Evolutionary conservation across 768 basidiomycete species (phyloP).

Genomic region (Boletus tomentosulus): DNA sequence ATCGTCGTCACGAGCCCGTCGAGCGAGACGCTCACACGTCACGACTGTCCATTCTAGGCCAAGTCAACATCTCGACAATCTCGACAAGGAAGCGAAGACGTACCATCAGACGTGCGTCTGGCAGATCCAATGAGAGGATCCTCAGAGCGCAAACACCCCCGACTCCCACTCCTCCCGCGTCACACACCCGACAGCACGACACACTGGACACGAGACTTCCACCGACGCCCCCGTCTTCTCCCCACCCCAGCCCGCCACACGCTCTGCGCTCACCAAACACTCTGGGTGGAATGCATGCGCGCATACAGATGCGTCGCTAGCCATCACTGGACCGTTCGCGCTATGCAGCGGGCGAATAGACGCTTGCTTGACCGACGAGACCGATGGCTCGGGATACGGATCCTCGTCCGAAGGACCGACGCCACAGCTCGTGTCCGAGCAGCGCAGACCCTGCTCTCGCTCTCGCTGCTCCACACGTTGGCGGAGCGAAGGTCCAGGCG

Average conservation of each 20-base stretch:
- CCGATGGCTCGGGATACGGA: constrained; percentile 38
- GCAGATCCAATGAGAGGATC: neutral
- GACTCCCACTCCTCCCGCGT: constrained; percentile 58
- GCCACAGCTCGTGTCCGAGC: constrained; percentile 69
- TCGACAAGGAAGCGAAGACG: neutral
- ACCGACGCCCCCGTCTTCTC: constrained; percentile 41
- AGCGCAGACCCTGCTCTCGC: constrained; percentile 67
- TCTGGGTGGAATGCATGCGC: constrained; percentile 65
- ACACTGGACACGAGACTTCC: constrained; percentile 73
- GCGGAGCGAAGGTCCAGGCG: constrained; percentile 68
- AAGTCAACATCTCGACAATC: neutral
- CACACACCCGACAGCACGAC: constrained; percentile 59
- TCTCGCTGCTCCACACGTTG: constrained; percentile 71
- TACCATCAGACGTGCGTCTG: neutral
- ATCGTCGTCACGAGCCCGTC: neutral
- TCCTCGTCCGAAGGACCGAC: constrained; percentile 74
- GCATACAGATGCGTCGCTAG: constrained; percentile 38
- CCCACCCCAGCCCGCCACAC: constrained; percentile 58
- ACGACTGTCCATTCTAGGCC: neutral
- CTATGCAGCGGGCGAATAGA: constrained; percentile 20
- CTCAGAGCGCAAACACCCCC: constrained; percentile 35
- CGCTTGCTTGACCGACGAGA: constrained; percentile 17
- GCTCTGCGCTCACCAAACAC: constrained; percentile 67
- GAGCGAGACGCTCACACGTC: neutral
- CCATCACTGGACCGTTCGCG: neutral